phyloP scores from a whole-genome alignment of 73 alveolate species.

The Paramecium bursaria region DNA sequence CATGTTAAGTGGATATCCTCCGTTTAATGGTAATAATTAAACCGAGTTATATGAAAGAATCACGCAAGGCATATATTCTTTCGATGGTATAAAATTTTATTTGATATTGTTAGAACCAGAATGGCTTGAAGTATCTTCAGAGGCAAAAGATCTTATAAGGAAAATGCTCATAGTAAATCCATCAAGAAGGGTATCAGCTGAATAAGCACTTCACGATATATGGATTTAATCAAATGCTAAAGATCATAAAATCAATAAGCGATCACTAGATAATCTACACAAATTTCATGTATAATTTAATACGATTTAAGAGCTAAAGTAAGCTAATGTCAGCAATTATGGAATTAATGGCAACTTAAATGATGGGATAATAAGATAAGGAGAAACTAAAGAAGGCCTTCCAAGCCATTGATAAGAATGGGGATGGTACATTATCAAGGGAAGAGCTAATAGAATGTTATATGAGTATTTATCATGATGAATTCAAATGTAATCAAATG shows the following conservation, averaged over 20 bases:
- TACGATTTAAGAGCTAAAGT: background rate
- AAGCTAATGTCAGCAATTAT: conserved; percentile 67
- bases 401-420: conserved; percentile 78
- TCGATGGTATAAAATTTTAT: conserved; percentile 30
- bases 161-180: conserved; percentile 74
- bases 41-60: conserved; percentile 73
- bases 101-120: conserved; percentile 40
- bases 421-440: conserved; percentile 80
- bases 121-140: conserved; percentile 71
- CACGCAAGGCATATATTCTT: conserved; percentile 65
- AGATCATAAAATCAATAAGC: conserved; percentile 34
- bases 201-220: conserved; percentile 76
- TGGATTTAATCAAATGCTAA: conserved; percentile 56
- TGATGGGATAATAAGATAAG: conserved; percentile 58
- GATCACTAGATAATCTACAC: conserved; percentile 47
- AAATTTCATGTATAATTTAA: conserved; percentile 45
- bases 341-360: conserved; percentile 58
- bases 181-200: conserved; percentile 76
- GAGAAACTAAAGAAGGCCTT: conserved; percentile 71
- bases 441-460: conserved; percentile 74
- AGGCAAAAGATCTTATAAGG: conserved; percentile 78
- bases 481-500: conserved; percentile 24
- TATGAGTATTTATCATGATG: conserved; percentile 25
- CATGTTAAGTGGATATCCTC: conserved; percentile 82
- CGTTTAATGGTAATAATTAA: conserved; percentile 79